Evolutionary conservation across 2,329 filamentous ascomycete species (phyloP).

Genomic region (Parasarocladium wereldwijsianum): DNA sequence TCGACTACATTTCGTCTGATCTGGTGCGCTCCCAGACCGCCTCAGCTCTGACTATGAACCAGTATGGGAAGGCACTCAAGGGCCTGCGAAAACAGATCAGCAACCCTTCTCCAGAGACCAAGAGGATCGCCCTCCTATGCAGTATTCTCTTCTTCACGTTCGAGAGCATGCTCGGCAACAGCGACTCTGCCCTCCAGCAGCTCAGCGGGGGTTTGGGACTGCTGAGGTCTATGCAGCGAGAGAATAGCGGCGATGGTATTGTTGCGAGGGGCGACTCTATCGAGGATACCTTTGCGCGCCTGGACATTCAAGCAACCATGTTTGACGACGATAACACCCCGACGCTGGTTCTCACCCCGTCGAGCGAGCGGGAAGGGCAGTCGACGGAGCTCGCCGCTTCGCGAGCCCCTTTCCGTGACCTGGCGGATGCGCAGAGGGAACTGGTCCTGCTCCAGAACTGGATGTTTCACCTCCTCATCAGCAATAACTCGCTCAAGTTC

Average conservation of each 20-base stretch:
- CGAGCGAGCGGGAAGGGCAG: not conserved
- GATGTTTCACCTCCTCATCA: conserved; percentile 1
- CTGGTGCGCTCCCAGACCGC: not conserved
- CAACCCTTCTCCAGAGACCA: not conserved
- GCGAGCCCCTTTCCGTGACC: not conserved
- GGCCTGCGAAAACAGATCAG: not conserved
- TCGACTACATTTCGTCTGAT: conserved; percentile 1
- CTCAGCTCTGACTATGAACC: not conserved
- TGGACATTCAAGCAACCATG: conserved; percentile 7
- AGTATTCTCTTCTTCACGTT: conserved; percentile 7
- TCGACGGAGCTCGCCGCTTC: not conserved
- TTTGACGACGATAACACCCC: conserved; percentile 5
- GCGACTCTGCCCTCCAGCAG: conserved; percentile 6
- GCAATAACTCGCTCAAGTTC: not conserved
- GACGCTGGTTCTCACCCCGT: not conserved
- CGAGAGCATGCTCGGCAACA: conserved; percentile 7
- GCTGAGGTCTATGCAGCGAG: not conserved
- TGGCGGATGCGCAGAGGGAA: conserved; percentile 3
- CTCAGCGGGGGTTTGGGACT: conserved; percentile 5
- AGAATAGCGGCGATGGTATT: not conserved
- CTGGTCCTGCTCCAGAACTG: conserved; percentile 5
- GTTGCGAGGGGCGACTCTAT: not conserved
- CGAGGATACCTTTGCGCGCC: conserved; percentile 3
- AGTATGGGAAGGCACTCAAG: conserved; percentile 1
- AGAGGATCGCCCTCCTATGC: conserved; percentile 6